Evolutionary conservation across 306 rosid species (phyloP), one percentile per base, ranked within the genome.

Genomic region (Clitoria ternatea): DNA sequence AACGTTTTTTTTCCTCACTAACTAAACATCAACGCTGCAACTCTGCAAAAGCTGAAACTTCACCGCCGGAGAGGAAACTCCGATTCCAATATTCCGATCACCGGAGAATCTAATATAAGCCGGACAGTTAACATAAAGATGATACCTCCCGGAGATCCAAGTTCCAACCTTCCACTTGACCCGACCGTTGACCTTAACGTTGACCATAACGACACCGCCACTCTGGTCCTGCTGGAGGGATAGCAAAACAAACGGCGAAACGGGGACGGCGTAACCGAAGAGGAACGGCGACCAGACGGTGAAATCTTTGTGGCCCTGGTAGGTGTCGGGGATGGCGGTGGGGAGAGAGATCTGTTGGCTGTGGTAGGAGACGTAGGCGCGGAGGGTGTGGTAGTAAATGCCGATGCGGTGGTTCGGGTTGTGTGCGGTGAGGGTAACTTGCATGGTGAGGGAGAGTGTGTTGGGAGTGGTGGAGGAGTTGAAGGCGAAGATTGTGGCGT

Each of bases 111-210:
- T 79, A 14, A 92, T 70, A 73, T 74, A 83, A 13, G 92, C 98
- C 0, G 98, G 96, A n/a, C 98, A 92, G 30, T 74, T 83, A 0
- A 86, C 91, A 30, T 49, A 37, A 53, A 92, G 20, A 3, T 80
- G 87, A 45, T 92, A 92, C 71, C 44, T 72, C 1, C 89, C 87
- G 5, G 98, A 89, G 49, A 81, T 44, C 95, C 95, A 89, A 3
- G 80, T 68, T 0, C 96, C 96, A 0, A 92, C 98, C 77, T 86
- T 86, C 98, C 98, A 92, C 66, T 80, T 87, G 1, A 92, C 82
- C 17, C 60, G 61, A 1, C 98, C 98, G 13, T 61, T 78, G 49
- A 90, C 54, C 60, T 77, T 92, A 7, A 92, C 32, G 19, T 78
- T 67, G 11, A 92, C 66, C 69, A 89, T 6, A 4, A 90, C 74